A percentile compares a stretch with the other conserved stretches of the same genome.
Evolutionary conservation across 345 rosid species (phyloP).

Genomic region (Kandelia obovata): DNA sequence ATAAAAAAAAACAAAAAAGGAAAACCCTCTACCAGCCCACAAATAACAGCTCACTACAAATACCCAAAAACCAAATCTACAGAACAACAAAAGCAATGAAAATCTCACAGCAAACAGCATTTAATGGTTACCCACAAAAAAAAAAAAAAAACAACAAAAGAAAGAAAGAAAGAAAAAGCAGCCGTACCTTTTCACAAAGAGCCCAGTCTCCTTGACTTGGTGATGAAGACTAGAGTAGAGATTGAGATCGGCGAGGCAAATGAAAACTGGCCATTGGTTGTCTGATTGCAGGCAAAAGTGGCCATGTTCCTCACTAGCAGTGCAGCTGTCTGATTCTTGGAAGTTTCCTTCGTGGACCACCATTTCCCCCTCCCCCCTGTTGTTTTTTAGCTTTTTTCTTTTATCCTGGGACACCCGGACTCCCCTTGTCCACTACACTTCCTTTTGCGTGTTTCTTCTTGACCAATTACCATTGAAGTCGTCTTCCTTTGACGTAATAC

Average conservation of each 20-base stretch:
- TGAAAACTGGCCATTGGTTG: not conserved
- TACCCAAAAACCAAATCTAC: not conserved
- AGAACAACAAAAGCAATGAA: not conserved
- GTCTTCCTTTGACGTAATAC: no score
- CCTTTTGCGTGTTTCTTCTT: no score
- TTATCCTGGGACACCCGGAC: no score
- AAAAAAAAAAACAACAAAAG: not conserved
- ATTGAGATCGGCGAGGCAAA: conserved; percentile 3
- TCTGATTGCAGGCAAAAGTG: conserved; percentile 1
- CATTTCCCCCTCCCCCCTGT: no score
- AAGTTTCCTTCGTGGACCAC: conserved; percentile 16
- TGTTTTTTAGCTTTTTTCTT: no score
- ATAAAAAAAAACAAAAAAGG: no score
- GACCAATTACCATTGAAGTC: no score
- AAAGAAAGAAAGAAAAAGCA: not conserved
- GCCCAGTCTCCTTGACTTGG: not conserved
- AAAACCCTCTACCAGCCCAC: not conserved
- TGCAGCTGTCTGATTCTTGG: conserved; percentile 22
- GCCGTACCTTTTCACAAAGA: not conserved
- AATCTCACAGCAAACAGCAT: not conserved
- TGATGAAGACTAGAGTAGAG: not conserved
- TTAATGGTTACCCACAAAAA: not conserved
- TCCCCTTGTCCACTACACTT: no score
- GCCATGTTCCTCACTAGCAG: not conserved
- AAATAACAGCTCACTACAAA: not conserved